Base-by-base conservation (phyloP, 2,329 filamentous ascomycete genomes). In the Monosporascus cannonballus region DNA sequence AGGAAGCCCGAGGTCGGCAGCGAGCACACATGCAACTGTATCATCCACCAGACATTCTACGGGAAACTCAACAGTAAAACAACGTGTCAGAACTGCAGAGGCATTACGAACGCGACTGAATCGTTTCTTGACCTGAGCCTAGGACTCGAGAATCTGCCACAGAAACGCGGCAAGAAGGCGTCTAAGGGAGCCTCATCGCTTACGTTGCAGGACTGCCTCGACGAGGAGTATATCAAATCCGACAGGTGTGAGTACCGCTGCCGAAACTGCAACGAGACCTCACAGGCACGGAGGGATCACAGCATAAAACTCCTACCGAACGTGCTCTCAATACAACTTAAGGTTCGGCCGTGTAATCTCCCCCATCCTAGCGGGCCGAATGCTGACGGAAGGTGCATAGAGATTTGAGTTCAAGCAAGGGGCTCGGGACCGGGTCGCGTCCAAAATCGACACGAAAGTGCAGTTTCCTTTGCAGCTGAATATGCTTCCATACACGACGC, bases 11-110 rank as follows among this genome's bases (percentile, higher is more conserved):
- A 79, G 66, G 79, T 67, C 49, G 79, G 74, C 56, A 81, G 77
- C 57, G 80, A 83, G 64, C 80, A 83, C 63, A 81, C 72, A 60
- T 97, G 94, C 75, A 83, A 86, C 54, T 99, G 93, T 70, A 89
- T 97, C 63, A 87, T 97, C 61, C 94, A 97, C 68, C 89, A 93
- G 66, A 92, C 90, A 0, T 96, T 96, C 65, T 96, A 93, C 67
- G 94, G 94, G 55, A 93, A 95, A 67, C 83, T 95, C 55, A 89
- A 90, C 63, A 94, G 87, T 65, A 93, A 88, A 20, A 93, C 96
- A 39, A 96, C 90, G 18, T 99, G 93, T 70, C 87, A 90, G 64
- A 88, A 87, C 62, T 97, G 93, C 70, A 80, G 85, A 54, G 92
- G 91, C 59, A 83, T 87, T 22, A 96, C 89, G 1, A 86, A 87